Base-by-base conservation (phyloP, 768 basidiomycete genomes). In the Leccinum longicurvipes region DNA sequence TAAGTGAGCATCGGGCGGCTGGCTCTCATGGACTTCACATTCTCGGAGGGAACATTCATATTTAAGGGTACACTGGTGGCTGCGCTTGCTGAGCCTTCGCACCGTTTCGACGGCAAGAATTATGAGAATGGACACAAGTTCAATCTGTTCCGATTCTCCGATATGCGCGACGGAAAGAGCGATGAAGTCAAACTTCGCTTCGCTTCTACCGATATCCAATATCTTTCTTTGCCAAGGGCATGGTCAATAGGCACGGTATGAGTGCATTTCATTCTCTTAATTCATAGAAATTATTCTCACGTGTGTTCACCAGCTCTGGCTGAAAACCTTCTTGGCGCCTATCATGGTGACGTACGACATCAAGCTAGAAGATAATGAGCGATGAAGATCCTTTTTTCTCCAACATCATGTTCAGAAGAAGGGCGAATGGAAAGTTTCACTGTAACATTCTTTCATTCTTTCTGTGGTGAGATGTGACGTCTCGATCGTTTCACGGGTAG, bases 101-200 rank as follows among this genome's bases (percentile, higher is more conserved):
- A 72, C 50, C 55, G n/a, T n/a, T n/a, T 36, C 49, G 64, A 66
- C 49, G 42, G 44, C 1, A 27, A 47, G 11, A 8, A 51, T 24
- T 77, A 78, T 46, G 57, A 70, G 7, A 66, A 75, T 27, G 60
- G 77, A 3, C 25, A 67, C 3, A 57, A 54, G 6, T 78, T 84
- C 56, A 74, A 81, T 36, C 76, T 76, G 0, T 80, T 78, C 67
- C 78, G 82, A 15, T 83, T 81, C 59, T 70, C 70, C 2, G 62
- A 71, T 11, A 69, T 74, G 58, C 62, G 71, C 51, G 71, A 77
- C 17, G 65, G 71, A 2, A 19, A 42, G 6, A 73, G 61, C 3
- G 75, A 75, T n/a, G n/a, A n/a, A n/a, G n/a, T n/a, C n/a, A n/a
- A n/a, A 23, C 11, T 19, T 42, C 4, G 6, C n/a, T 21, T 42